phyloP scores from a whole-genome alignment of 257 asterid genomes.

The Ilex aquifolium region DNA sequence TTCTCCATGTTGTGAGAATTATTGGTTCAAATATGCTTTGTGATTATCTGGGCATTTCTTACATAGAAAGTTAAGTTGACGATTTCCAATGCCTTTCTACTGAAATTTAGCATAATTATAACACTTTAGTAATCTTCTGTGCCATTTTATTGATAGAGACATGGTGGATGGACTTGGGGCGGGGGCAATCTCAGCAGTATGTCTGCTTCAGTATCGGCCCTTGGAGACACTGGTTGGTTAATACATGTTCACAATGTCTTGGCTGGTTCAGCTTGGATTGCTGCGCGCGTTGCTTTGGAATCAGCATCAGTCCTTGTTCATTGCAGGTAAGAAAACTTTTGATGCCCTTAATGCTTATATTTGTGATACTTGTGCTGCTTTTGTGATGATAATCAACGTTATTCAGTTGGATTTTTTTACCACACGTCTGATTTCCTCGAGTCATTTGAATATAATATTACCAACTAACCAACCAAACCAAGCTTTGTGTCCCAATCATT shows the following conservation, averaged over 20 bases:
- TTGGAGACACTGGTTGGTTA: conserved; percentile 98
- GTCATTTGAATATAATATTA: too few species aligned
- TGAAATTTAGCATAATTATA: conserved; percentile 1
- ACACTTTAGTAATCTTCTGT: conserved; percentile 9
- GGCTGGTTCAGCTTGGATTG: conserved; percentile 99
- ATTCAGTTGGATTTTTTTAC: too few species aligned
- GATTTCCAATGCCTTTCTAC: not conserved
- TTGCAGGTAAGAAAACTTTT: conserved; percentile 64
- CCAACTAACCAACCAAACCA: too few species aligned
- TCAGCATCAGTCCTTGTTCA: conserved; percentile 97
- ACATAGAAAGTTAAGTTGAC: too few species aligned
- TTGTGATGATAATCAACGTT: too few species aligned
- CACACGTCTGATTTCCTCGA: too few species aligned
- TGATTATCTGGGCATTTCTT: too few species aligned
- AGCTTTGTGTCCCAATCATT: too few species aligned
- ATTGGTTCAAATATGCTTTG: not conserved
- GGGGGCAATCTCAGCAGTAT: conserved; percentile 99
- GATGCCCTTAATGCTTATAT: not conserved
- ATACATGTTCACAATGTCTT: conserved; percentile 92
- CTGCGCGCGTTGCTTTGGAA: conserved; percentile 95
- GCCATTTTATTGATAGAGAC: conserved; percentile 50
- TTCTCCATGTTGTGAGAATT: not conserved
- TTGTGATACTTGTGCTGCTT: too few species aligned
- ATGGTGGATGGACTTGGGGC: conserved; percentile 98
- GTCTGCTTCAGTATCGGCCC: conserved; percentile 97